Evolutionary conservation across 2,329 filamentous ascomycete genomes (phyloP).

Genomic region (Phialocephala sp.): DNA sequence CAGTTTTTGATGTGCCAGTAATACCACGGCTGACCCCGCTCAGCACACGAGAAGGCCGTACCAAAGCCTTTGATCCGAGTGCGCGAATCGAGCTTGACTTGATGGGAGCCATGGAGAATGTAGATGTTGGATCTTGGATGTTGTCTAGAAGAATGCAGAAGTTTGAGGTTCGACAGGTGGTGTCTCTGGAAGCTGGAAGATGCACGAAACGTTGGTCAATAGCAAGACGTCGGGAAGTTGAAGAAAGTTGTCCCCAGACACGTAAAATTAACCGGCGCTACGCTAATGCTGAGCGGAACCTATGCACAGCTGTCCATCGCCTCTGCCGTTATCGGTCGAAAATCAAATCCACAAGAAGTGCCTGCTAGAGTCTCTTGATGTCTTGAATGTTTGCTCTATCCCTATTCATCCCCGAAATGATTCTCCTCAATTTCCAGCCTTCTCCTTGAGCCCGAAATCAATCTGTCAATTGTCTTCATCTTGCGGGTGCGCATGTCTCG

Average conservation of each 20-base stretch:
- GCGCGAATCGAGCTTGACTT: slow-evolving; percentile 27
- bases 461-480: background rate
- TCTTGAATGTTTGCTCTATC: background rate
- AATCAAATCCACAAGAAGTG: background rate
- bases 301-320: slow-evolving; percentile 14
- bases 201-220: background rate
- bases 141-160: background rate
- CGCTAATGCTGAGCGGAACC: slow-evolving; percentile 9
- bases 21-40: slow-evolving; percentile 26
- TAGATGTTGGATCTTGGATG: background rate
- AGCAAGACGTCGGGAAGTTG: background rate
- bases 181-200: background rate
- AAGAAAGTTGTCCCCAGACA: background rate
- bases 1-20: slow-evolving; percentile 23
- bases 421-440: background rate
- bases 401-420: background rate
- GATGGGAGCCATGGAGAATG: slow-evolving; percentile 27
- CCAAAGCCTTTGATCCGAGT: slow-evolving; percentile 21
- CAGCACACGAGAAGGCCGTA: slow-evolving; percentile 19
- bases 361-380: background rate
- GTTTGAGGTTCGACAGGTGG: background rate
- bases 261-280: slow-evolving; percentile 14
- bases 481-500: background rate
- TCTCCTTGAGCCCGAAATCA: background rate
- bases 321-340: slow-evolving; percentile 1